Conservation (phyloP, 768 basidiomycete species). For the Vararia minispora region DNA sequence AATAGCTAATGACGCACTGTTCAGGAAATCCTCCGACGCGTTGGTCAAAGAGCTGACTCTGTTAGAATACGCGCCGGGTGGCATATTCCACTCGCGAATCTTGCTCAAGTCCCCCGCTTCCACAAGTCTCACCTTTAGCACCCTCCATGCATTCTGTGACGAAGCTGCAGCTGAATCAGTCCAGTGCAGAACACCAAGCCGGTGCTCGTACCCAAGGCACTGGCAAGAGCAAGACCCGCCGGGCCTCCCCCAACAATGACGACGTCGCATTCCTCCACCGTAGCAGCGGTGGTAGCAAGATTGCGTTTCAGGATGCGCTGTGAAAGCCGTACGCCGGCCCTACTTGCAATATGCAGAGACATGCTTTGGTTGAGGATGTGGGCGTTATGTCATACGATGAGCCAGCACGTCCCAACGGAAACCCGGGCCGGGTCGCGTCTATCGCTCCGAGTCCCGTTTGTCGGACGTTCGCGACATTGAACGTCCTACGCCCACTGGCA, state of each 20-base stretch:
- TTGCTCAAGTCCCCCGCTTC: conserved; percentile 73
- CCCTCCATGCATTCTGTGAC: conserved; percentile 35
- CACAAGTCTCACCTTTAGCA: conserved; percentile 57
- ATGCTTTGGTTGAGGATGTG: background rate
- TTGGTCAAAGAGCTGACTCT: conserved; percentile 82
- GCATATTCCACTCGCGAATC: conserved; percentile 54
- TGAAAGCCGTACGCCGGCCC: background rate
- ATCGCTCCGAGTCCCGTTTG: background rate
- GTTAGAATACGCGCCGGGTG: conserved; percentile 55
- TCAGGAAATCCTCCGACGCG: conserved; percentile 53
- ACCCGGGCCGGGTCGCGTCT: background rate
- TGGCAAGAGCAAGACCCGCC: conserved; percentile 81
- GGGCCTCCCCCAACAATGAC: conserved; percentile 95
- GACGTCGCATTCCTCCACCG: conserved; percentile 57
- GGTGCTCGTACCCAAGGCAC: conserved; percentile 58
- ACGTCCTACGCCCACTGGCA: background rate
- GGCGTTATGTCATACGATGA: too few species aligned
- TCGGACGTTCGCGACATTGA: background rate
- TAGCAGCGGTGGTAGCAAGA: conserved; percentile 7
- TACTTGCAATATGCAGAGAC: background rate
- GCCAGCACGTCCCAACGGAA: background rate
- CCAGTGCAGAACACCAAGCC: background rate
- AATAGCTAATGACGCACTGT: conserved; percentile 29
- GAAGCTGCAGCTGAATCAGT: conserved; percentile 32
- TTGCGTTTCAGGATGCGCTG: background rate